phyloP scores from a whole-genome alignment of 371 early-diverging fungal species.

The Saksenaea oblongispora region DNA sequence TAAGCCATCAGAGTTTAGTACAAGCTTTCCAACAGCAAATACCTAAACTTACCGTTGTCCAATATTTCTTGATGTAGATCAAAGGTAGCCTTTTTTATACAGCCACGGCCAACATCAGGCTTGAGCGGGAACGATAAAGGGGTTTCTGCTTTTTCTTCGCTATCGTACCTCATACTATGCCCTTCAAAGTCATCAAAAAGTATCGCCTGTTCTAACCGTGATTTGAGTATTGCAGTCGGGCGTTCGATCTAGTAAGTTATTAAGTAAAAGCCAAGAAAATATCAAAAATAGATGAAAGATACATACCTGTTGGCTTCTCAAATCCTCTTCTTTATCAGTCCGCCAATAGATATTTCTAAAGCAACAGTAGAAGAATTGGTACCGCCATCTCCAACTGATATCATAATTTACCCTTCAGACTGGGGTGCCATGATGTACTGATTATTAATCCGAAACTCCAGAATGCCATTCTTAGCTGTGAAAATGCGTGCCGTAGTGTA shows the following conservation, averaged over 20 bases:
- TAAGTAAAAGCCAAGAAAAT: neutral
- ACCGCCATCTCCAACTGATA: no score
- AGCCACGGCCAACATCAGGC: neutral
- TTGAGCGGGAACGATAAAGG: neutral
- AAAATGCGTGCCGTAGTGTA: neutral
- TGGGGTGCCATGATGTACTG: neutral
- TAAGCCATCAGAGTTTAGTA: neutral
- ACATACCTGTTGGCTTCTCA: neutral
- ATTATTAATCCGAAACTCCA: neutral
- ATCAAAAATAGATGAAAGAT: neutral
- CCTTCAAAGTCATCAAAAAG: neutral
- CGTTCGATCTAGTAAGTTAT: neutral
- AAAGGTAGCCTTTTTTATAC: neutral
- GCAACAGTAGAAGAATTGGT: no score
- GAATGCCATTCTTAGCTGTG: neutral
- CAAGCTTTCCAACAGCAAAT: neutral
- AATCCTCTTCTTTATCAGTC: neutral
- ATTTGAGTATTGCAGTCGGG: neutral
- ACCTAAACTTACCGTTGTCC: neutral
- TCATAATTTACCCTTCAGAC: neutral
- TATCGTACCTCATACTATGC: neutral
- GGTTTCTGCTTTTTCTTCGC: neutral
- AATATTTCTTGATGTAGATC: neutral
- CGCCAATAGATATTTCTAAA: neutral
- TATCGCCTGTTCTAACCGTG: neutral